phyloP scores from a whole-genome alignment of 768 basidiomycete species.

The Russula sp. region DNA sequence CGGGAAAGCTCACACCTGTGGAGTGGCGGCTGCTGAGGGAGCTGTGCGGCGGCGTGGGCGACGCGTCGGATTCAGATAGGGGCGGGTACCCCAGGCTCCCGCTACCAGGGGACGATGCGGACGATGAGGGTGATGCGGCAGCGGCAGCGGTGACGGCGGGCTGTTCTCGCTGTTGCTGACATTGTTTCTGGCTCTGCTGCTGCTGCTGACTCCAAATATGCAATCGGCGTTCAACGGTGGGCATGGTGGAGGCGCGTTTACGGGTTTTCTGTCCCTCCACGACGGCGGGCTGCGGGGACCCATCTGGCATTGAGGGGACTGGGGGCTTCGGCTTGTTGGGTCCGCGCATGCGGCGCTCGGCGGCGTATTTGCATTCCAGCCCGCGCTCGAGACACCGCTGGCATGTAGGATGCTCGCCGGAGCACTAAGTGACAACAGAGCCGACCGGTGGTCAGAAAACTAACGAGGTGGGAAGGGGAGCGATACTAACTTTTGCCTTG shows the following conservation, averaged over 20 bases:
- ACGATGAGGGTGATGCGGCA: constrained; percentile 14
- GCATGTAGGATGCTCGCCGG: constrained; percentile 67
- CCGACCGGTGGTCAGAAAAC: not conserved
- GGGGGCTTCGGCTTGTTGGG: constrained; percentile 53
- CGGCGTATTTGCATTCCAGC: constrained; percentile 61
- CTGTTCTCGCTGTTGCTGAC: constrained; percentile 2
- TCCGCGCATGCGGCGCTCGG: constrained; percentile 61
- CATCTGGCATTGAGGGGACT: not conserved
- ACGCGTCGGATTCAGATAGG: constrained; percentile 23
- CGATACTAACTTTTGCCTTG: constrained; percentile 63
- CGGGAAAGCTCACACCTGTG: not conserved
- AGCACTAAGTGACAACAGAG: constrained; percentile 47
- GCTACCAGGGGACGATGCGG: constrained; percentile 21
- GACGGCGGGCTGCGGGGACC: not conserved
- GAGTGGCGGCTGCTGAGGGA: constrained; percentile 4
- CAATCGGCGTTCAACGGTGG: constrained; percentile 14
- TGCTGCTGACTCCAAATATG: constrained; percentile 2
- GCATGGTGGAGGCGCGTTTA: constrained; percentile 24
- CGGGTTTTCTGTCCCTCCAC: constrained; percentile 15
- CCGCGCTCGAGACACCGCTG: constrained; percentile 60
- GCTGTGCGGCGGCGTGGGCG: constrained; percentile 26
- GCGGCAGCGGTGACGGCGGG: not conserved
- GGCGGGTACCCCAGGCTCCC: constrained; percentile 9
- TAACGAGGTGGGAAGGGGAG: not conserved
- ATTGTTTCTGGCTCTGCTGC: not conserved